phyloP scores from a whole-genome alignment of 2,329 filamentous ascomycete species.

The Trichoderma endophyticum region DNA sequence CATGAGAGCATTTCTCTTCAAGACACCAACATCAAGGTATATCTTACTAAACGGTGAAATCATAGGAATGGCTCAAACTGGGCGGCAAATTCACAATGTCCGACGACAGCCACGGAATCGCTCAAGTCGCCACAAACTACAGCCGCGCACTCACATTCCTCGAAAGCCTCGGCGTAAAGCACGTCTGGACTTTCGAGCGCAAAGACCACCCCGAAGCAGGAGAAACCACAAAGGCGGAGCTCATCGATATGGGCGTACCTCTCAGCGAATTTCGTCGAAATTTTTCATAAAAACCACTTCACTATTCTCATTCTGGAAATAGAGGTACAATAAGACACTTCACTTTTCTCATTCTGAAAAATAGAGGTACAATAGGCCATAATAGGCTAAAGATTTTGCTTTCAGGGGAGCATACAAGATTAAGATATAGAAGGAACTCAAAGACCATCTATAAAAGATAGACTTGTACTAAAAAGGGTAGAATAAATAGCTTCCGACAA shows the following conservation, averaged over 20 bases:
- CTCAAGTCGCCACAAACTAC: slow-evolving; percentile 87
- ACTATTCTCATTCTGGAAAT: neutral
- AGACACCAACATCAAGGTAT: neutral
- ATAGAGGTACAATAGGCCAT: neutral
- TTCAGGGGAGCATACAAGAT: neutral
- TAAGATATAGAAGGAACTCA: neutral
- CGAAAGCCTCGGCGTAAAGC: slow-evolving; percentile 59
- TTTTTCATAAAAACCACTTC: slow-evolving; percentile 21
- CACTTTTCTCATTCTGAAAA: neutral
- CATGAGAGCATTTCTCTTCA: neutral
- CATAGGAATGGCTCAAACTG: slow-evolving; percentile 65
- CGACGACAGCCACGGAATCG: slow-evolving; percentile 89
- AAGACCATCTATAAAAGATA: slow-evolving; percentile 2
- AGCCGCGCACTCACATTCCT: slow-evolving; percentile 66
- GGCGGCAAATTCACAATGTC: slow-evolving; percentile 85
- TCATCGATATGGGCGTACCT: slow-evolving; percentile 45
- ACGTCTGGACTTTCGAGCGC: slow-evolving; percentile 57
- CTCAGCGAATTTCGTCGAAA: slow-evolving; percentile 39
- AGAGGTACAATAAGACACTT: neutral
- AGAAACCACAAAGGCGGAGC: slow-evolving; percentile 31
- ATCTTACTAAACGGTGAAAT: neutral
- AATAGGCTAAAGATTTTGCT: neutral
- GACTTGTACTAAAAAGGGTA: neutral
- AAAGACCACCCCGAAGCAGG: slow-evolving; percentile 29
- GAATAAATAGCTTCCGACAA: slow-evolving; percentile 9